Base-by-base conservation (phyloP, 371 early-diverging fungal genomes). In the Phascolomyces articulosus region DNA sequence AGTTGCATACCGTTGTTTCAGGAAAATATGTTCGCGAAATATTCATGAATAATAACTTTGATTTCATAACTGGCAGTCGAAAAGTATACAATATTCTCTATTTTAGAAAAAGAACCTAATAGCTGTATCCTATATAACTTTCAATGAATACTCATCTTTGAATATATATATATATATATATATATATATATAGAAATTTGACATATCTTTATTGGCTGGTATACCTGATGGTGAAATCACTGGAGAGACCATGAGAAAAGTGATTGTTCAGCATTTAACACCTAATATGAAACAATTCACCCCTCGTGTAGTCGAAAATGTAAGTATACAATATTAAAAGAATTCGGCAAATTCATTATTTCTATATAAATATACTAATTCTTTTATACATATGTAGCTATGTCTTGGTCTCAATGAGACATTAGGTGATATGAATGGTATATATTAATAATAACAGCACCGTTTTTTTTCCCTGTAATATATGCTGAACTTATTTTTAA, bases 11-110 rank as follows among this genome's bases (percentile, higher is more conserved):
- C 1, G 31, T 66, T 13, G 58, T 62, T 23, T 57, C 67, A 0
- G 67, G 67, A 3, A 53, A 15, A 8, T 62, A 66, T 55, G 62
- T 58, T 15, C 67, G 67, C n/a, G 62, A 66, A 29, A 24, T 66
- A 1, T 66, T 66, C 29, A 26, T 66, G 51, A 66, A 66, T 23
- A 40, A 66, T 8, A 44, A 62, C 18, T 66, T 66, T 20, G 34
- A 62, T 49, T 66, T 66, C n/a, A 24, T 18, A 4, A n/a, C 11
- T 18, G 61, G 55, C n/a, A 49, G 24, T n/a, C 31, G 40, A 34
- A 53, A 48, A 47, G 60, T 44, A 55, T 4, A 7, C 16, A 34
- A 34, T 11, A 1, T 34, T 34, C 2, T 2, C 9, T 34, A 34
- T 34, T 9, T 34, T 9, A 34, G 34, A 34, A 6, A 34, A 34